Base-by-base conservation (phyloP, 2,329 filamentous ascomycete species). In the Penicillium olsonii region DNA sequence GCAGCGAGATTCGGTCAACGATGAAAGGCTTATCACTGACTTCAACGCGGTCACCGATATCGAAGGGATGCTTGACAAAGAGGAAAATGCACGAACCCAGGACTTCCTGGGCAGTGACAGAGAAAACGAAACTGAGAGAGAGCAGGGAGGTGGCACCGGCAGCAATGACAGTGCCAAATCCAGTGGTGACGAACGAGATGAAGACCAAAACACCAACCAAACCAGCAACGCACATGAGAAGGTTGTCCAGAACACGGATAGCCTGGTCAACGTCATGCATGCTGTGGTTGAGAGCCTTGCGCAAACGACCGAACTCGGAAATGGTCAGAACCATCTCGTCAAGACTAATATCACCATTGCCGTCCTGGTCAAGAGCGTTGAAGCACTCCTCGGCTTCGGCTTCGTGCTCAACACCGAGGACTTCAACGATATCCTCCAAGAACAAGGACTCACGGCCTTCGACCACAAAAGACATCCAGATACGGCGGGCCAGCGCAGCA, bases 241-340 rank as follows among this genome's bases (percentile, higher is more conserved):
- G 83, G 56, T 87, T 87, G 73, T 99, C 92, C 34, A 99, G 84
- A 9, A 95, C 92, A 57, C 86, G 84, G 67, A 97, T 90, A 29
- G 94, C 94, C 71, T 96, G 90, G 61, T 94, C 90, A 59, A 99
- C 94, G 71, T 99, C 94, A 75, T 95, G 91, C 90, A 97, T 95
- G 72, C 91, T 95, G 69, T 88, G 89, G 33, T 84, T 83, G 60
- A 97, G 92, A 2, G 92, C 85, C 74, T 96, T 95, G 65, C 92
- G 84, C 68, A 92, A 89, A 54, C 88, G 86, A 45, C 89, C 88
- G 55, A 94, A 86, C 53, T 95, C 90, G 17, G 88, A 84, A 17
- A 96, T 82, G 59, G 91, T 92, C 65, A 92, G 80, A 48, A 95
- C 82, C 89, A 96, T 96, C 74, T 99, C 94, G 22, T 97, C 92